These are phyloP conservation scores for Eucalyptus pauciflora DNA, from an alignment of 345 rosid genomes.

Conservation along the genomic window DNA sequence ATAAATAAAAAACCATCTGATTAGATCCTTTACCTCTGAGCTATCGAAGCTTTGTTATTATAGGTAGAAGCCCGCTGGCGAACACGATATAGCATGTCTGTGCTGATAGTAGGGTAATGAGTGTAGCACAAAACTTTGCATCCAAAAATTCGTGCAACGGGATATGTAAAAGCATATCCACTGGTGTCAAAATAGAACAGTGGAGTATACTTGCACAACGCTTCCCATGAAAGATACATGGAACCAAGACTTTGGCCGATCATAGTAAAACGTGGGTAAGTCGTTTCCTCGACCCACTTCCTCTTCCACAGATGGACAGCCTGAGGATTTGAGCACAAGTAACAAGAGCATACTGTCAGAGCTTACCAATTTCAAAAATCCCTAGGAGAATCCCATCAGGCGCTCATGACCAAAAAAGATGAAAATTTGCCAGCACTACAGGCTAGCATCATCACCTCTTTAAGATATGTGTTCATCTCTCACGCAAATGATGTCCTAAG, in stretches of 20 bases:
- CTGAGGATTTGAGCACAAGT: constrained; percentile 11
- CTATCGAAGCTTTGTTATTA: constrained; percentile 61
- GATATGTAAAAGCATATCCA: constrained; percentile 93
- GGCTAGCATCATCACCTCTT: not conserved
- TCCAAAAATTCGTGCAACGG: constrained; percentile 84
- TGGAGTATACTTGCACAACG: constrained; percentile 70
- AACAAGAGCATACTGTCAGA: not conserved
- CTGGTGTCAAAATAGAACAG: constrained; percentile 61
- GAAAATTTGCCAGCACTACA: not conserved
- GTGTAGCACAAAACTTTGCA: constrained; percentile 91
- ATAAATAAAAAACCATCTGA: not conserved
- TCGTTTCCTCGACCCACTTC: constrained; percentile 80
- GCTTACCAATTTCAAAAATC: not conserved
- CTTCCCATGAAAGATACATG: constrained; percentile 83
- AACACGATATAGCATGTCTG: constrained; percentile 90
- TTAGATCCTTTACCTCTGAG: constrained; percentile 42
- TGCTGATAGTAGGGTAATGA: constrained; percentile 91
- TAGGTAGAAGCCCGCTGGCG: constrained; percentile 61
- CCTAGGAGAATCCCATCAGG: not conserved
- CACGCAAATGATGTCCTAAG: not conserved
- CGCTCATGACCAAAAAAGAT: not conserved
- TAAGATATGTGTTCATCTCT: not conserved
- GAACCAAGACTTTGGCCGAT: constrained; percentile 97
- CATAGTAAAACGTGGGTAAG: constrained; percentile 87
- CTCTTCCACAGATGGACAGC: constrained; percentile 67